These are phyloP conservation scores for Austroboletus festivus DNA, from an alignment of 768 basidiomycete species.

Conservation along the genomic window DNA sequence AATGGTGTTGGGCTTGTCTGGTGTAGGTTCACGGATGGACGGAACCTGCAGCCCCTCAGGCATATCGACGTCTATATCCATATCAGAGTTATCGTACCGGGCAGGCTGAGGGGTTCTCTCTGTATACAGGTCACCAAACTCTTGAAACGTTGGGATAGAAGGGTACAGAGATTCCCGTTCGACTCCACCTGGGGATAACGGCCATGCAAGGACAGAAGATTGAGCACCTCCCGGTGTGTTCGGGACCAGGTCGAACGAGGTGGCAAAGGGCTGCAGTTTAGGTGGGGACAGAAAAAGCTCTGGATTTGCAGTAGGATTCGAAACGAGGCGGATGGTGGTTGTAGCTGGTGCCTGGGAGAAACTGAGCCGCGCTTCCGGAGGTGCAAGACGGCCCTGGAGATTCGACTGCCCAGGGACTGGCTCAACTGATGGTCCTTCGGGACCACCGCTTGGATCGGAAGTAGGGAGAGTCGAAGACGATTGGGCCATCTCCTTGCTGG, in stretches of 20 bases:
- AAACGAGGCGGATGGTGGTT: conserved; percentile 48
- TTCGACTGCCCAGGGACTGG: conserved; percentile 61
- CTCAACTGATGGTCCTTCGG: conserved; percentile 26
- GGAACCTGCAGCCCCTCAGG: conserved; percentile 32
- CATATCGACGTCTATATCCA: conserved; percentile 36
- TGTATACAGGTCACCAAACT: conserved; percentile 25
- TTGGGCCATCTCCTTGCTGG: conserved; percentile 16
- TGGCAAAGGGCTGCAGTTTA: conserved; percentile 60
- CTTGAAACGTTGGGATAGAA: conserved; percentile 34
- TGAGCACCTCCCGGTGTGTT: conserved; percentile 44
- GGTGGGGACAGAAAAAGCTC: conserved; percentile 47
- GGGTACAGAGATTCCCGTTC: conserved; percentile 38
- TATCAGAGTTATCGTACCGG: conserved; percentile 28
- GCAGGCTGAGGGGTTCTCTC: conserved; percentile 10
- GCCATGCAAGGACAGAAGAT: conserved; percentile 35
- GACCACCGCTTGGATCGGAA: conserved; percentile 20
- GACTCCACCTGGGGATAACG: conserved; percentile 34
- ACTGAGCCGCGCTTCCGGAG: conserved; percentile 58
- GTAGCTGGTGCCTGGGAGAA: conserved; percentile 47
- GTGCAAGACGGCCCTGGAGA: conserved; percentile 60
- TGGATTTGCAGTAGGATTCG: conserved; percentile 20
- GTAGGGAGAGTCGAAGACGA: conserved; percentile 30
- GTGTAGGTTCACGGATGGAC: conserved; percentile 19
- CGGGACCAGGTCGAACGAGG: conserved; percentile 64
- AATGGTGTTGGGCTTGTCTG: conserved; percentile 11